Base-by-base conservation (phyloP, 1,284 basidiomycete species). In the Austroboletus niveus region DNA sequence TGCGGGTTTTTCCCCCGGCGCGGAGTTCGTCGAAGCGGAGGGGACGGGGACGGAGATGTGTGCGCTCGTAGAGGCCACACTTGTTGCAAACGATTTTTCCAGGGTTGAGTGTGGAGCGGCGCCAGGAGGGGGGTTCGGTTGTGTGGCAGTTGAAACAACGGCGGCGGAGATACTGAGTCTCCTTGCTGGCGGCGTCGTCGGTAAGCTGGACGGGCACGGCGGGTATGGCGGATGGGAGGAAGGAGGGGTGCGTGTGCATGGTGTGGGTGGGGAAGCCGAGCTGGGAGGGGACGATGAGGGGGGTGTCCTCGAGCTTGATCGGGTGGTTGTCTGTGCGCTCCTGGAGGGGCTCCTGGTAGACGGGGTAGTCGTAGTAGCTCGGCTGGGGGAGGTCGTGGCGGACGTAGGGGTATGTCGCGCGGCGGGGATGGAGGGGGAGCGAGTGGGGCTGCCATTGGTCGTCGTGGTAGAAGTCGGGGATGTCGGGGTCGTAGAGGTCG, bases 21-120 rank as follows among this genome's bases (percentile, higher is more conserved):
- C 89, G 82, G 36, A 92, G 78, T 69, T 92, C 89, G 69, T 92
- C 89, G 60, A 92, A 91, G 49, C 89, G 84, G 24, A 89, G 76
- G 12, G 89, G 89, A 14, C 89, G 78, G 8, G 89, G 82, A 30
- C 89, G 81, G 54, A 91, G 68, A 59, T 92, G 89, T 12, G 89
- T 92, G 63, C 89, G 86, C 70, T 92, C 89, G 66, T 92, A 92
- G 38, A 92, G 76, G 17, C 89, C 89, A 59, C 89, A 92, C 75
- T 92, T 92, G 79, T 92, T 92, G 78, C 89, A 92, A 48, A 92
- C 89, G 64, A 92, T 92, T 72, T 92, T 92, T 57, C 89, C 89
- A 2, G 87, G 88, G 70, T 89, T 90, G 64, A 92, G 83, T 8
- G 89, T 92, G 31, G 83, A 87, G 36, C 89, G 82, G 45, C 89